A percentile compares a stretch with the other conserved stretches of the same genome.
Conservation (phyloP, 805 yeast species). For the Saturnispora saitoi region DNA sequence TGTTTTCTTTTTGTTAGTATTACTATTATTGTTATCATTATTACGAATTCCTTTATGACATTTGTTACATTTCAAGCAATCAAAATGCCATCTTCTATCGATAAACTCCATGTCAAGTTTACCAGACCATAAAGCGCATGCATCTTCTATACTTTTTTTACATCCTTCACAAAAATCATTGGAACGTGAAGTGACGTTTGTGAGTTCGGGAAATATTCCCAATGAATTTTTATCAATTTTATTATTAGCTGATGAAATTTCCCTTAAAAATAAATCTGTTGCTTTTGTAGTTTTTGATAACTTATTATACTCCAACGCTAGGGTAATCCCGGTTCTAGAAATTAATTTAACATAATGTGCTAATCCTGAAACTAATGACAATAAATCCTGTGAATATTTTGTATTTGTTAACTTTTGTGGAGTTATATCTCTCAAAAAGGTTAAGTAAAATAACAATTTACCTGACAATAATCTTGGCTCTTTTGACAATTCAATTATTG, state of each 20-base stretch:
- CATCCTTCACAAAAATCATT: conserved; percentile 75
- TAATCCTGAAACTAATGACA: conserved; percentile 78
- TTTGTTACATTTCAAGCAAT: conserved; percentile 59
- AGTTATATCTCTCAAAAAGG: conserved; percentile 60
- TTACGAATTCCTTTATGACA: conserved; percentile 35
- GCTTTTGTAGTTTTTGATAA: conserved; percentile 49
- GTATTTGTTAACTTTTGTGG: conserved; percentile 27
- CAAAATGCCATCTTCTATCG: conserved; percentile 71
- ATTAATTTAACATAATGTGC: conserved; percentile 88
- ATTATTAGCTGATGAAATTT: conserved; percentile 30
- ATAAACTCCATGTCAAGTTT: not conserved
- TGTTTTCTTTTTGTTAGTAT: conserved; percentile 1
- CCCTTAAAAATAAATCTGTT: conserved; percentile 52
- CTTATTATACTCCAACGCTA: conserved; percentile 63
- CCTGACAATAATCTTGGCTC: conserved; percentile 86
- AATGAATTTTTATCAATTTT: not conserved
- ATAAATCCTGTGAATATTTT: conserved; percentile 50
- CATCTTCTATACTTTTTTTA: conserved; percentile 70
- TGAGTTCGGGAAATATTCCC: conserved; percentile 1
- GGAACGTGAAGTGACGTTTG: conserved; percentile 42
- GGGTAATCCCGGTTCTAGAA: conserved; percentile 69
- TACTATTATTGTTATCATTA: not conserved
- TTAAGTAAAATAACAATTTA: conserved; percentile 81
- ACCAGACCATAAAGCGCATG: conserved; percentile 49
- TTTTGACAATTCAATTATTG: conserved; percentile 27